These are phyloP conservation scores for Coniferiporia weirii DNA, from an alignment of 1,284 basidiomycete genomes.

Conservation along the genomic window DNA sequence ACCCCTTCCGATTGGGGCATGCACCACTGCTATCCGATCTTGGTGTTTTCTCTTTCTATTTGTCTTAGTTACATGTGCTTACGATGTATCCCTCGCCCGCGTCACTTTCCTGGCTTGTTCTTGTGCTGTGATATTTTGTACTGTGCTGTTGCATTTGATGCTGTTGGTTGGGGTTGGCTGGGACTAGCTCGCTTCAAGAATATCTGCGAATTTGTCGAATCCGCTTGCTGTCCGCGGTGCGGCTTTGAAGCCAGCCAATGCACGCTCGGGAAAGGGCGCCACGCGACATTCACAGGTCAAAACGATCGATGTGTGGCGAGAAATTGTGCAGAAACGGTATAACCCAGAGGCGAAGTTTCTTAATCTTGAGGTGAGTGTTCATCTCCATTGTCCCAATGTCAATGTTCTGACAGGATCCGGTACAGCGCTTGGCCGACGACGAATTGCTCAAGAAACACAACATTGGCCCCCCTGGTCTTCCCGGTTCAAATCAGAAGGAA, in stretches of 20 bases:
- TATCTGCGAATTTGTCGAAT: constrained; percentile 35
- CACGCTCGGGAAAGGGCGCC: constrained; percentile 45
- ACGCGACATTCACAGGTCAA: constrained; percentile 26
- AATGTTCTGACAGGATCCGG: neutral
- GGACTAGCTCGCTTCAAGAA: constrained; percentile 31
- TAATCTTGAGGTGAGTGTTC: constrained; percentile 66
- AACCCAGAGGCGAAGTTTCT: constrained; percentile 64
- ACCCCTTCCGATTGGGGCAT: constrained; percentile 25
- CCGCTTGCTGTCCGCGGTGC: constrained; percentile 53
- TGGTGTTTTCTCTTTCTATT: constrained; percentile 29
- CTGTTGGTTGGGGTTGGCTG: constrained; percentile 25
- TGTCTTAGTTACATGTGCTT: constrained; percentile 35
- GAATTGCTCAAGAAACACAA: constrained; percentile 62
- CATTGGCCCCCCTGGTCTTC: constrained; percentile 62
- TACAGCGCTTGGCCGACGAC: constrained; percentile 61
- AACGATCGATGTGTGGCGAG: constrained; percentile 59
- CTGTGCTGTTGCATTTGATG: neutral
- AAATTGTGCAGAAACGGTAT: constrained; percentile 66
- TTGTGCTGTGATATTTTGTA: neutral
- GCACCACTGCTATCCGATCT: constrained; percentile 24
- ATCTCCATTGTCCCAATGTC: constrained; percentile 12
- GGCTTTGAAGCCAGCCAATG: constrained; percentile 38
- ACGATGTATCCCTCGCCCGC: constrained; percentile 34
- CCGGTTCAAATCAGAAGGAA: constrained; percentile 54
- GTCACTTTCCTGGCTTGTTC: constrained; percentile 19